Percentiles rank a stretch among this genome's conserved stretches.
These are phyloP conservation scores for Dalechampia spathulata DNA, from an alignment of 441 rosid species.

Conservation along the genomic window DNA sequence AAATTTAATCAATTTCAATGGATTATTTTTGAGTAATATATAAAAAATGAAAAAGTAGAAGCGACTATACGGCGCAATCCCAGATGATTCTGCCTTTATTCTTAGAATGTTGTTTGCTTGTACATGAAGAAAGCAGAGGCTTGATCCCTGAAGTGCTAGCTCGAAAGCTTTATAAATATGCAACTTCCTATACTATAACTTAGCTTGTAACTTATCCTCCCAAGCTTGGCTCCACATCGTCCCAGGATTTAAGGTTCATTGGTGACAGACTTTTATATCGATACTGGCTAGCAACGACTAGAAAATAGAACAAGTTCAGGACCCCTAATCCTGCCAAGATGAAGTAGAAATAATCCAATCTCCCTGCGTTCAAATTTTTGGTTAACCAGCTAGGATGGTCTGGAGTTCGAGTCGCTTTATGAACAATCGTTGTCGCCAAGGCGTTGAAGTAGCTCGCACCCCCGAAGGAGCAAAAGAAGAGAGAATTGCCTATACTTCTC, in stretches of 20 bases:
- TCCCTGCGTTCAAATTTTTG: slow-evolving; percentile 45
- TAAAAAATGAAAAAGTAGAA: too few species aligned
- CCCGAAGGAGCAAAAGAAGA: slow-evolving; percentile 39
- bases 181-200: too few species aligned
- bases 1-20: too few species aligned
- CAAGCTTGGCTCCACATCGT: slow-evolving; percentile 39
- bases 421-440: slow-evolving; percentile 34
- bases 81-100: too few species aligned
- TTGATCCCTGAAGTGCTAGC: too few species aligned
- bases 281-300: slow-evolving; percentile 39
- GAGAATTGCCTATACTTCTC: slow-evolving; percentile 65
- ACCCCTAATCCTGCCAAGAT: slow-evolving; percentile 50
- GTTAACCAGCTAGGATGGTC: slow-evolving; percentile 53
- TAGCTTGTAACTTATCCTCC: slow-evolving; percentile 4
- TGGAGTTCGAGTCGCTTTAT: slow-evolving; percentile 29
- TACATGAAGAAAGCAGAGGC: too few species aligned
- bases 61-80: too few species aligned
- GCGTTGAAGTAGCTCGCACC: slow-evolving; percentile 45
- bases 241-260: slow-evolving; percentile 12
- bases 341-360: slow-evolving; percentile 61
- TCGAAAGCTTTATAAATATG: too few species aligned
- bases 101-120: too few species aligned
- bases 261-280: slow-evolving; percentile 24
- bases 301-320: slow-evolving; percentile 43
- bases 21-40: too few species aligned